These are phyloP conservation scores for Coemansia sp. DNA, from an alignment of 192 early-diverging fungal species.

Conservation along the genomic window DNA sequence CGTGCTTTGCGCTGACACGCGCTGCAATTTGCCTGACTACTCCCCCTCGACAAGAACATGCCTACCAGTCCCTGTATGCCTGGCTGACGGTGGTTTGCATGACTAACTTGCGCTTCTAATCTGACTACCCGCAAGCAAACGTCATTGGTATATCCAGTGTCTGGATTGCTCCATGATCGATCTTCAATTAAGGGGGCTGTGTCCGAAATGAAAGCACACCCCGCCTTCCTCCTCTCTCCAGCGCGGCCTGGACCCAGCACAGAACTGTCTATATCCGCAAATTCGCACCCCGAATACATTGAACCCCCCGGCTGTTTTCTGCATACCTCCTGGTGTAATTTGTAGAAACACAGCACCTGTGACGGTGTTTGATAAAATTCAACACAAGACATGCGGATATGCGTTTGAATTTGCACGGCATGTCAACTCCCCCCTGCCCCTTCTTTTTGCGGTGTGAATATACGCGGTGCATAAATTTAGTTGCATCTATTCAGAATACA, in stretches of 20 bases:
- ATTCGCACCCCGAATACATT: not conserved
- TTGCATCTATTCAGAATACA: not conserved
- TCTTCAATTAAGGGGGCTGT: not conserved
- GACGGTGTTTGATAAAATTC: not conserved
- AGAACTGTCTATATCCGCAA: not conserved
- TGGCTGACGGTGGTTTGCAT: no score
- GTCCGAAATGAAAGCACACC: slow-evolving; percentile 1
- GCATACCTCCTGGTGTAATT: not conserved
- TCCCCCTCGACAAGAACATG: no score
- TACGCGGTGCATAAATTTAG: not conserved
- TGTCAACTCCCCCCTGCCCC: not conserved
- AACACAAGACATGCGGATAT: not conserved
- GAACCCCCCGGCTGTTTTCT: slow-evolving; percentile 2
- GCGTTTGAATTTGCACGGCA: not conserved
- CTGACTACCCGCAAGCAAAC: no score
- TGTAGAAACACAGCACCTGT: not conserved
- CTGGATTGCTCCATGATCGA: slow-evolving; percentile 5
- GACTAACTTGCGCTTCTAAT: no score
- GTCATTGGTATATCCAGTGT: no score
- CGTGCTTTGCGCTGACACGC: no score
- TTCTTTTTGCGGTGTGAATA: not conserved
- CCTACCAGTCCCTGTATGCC: no score
- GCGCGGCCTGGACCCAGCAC: not conserved
- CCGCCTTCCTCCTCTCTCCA: not conserved
- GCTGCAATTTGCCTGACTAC: no score